Evolutionary conservation across 2,329 filamentous ascomycete genomes (phyloP), one percentile per base, ranked within the genome.

Genomic region (Exophiala spinifera): DNA sequence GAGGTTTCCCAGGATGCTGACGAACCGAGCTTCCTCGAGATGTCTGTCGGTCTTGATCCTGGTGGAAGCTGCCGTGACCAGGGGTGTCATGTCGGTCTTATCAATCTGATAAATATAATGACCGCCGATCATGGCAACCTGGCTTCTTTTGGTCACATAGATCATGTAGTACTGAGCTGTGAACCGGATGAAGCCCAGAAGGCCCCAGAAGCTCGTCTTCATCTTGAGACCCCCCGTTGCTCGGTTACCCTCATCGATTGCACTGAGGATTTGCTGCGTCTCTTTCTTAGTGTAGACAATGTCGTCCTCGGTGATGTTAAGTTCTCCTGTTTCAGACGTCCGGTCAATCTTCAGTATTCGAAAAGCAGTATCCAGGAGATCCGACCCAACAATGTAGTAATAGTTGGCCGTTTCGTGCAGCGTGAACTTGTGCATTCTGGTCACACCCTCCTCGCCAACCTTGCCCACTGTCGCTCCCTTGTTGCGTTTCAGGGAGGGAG

Each of bases 141-240:
- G 95, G 66, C 89, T 94, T 74, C 95, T 86, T 73, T 97, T 97
- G 36, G 91, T 96, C 66, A 97, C 91, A 46, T 97, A 75, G 25
- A 97, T 80, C 91, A 99, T 97, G 70, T 99, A 99, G 70, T 95
- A 96, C 2, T 90, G 85, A 1, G 92, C 91, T 0, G 94, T 99
- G 70, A 99, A 97, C 57, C 89, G 83, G 70, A 99, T 94, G 70
- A 99, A 99, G 3, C 94, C 94, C 21, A 99, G 76, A 21, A 99
- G 74, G 1, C 94, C 94, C 94, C 92, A 99, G 33, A 63, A 64
- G 55, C 85, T 95, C 70, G 89, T 95, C 56, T 89, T 89, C 52
- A 96, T 79, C 70, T 88, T 94, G 72, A 99, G 81, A 1, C 94
- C 94, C 20, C 94, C 94, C 0, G 90, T 90, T 6, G 83, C 85